A percentile compares a stretch with the other conserved stretches of the same genome.
These are phyloP conservation scores for Schizothecium vesticola DNA, from an alignment of 495 filamentous ascomycete species.

Conservation along the genomic window DNA sequence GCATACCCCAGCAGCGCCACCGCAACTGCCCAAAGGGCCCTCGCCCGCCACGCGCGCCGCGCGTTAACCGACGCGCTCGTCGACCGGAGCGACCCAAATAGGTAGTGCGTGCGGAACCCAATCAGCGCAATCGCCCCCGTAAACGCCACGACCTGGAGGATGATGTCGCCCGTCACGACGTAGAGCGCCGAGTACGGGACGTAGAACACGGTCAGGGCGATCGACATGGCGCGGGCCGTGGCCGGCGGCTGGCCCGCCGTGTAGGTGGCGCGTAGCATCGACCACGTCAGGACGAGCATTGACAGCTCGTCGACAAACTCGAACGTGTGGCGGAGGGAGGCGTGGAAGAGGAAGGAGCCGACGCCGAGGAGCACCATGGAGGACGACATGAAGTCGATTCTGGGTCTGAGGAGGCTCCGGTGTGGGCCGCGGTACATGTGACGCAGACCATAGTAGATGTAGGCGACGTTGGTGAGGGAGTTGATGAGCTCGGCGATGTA, in stretches of 20 bases:
- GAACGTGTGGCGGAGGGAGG: constrained; percentile 8
- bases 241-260: constrained; percentile 34
- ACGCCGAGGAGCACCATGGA: constrained; percentile 12
- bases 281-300: constrained; percentile 50
- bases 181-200: constrained; percentile 32
- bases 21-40: constrained; percentile 14
- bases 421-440: constrained; percentile 6
- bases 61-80: constrained; percentile 9
- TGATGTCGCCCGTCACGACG: constrained; percentile 30
- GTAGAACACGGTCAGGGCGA: constrained; percentile 21
- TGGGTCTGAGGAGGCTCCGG: not conserved
- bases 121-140: constrained; percentile 12
- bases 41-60: constrained; percentile 13
- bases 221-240: constrained; percentile 24
- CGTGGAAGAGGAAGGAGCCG: constrained; percentile 15
- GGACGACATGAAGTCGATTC: constrained; percentile 11
- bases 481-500: constrained; percentile 15
- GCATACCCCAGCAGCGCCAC: constrained; percentile 36
- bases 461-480: constrained; percentile 13
- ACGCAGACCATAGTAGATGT: constrained; percentile 5
- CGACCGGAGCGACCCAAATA: constrained; percentile 15
- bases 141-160: constrained; percentile 26
- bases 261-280: constrained; percentile 46
- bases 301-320: constrained; percentile 17
- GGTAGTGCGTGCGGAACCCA: constrained; percentile 15